Conservation (phyloP, 192 early-diverging fungal species). For the Podila epicladia region DNA sequence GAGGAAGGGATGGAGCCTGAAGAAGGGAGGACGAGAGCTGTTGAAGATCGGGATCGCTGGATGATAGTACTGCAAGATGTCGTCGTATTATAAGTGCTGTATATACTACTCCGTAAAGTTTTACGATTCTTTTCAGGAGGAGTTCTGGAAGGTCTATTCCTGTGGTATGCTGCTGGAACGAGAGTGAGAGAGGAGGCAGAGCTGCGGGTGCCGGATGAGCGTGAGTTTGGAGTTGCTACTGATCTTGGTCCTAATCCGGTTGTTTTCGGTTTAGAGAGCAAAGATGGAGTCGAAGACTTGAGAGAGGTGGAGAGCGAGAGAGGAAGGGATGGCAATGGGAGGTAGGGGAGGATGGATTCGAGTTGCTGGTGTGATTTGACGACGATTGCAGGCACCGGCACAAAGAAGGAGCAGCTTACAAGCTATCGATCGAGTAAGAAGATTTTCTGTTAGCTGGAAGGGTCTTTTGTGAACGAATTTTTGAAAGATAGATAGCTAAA, state of each 20-base stretch:
- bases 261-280: background rate
- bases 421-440: slow-evolving; percentile 3
- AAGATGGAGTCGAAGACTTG: background rate
- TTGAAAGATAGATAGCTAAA: no score
- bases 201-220: background rate
- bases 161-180: background rate
- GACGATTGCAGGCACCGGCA: slow-evolving; percentile 32
- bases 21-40: background rate
- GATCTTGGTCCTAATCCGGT: background rate
- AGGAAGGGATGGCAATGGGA: slow-evolving; percentile 7
- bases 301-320: slow-evolving; percentile 1
- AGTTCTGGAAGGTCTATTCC: background rate
- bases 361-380: slow-evolving; percentile 26
- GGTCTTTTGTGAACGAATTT: no score
- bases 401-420: slow-evolving; percentile 16
- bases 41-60: background rate
- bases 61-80: background rate
- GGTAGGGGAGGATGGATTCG: slow-evolving; percentile 21
- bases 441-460: background rate
- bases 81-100: background rate
- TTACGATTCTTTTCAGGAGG: background rate
- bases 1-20: background rate
- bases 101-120: background rate
- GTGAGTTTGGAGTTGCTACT: background rate
- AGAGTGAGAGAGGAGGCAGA: background rate